These are phyloP conservation scores for Aquanectria penicillioides DNA, from an alignment of 2,329 filamentous ascomycete species.

Conservation along the genomic window DNA sequence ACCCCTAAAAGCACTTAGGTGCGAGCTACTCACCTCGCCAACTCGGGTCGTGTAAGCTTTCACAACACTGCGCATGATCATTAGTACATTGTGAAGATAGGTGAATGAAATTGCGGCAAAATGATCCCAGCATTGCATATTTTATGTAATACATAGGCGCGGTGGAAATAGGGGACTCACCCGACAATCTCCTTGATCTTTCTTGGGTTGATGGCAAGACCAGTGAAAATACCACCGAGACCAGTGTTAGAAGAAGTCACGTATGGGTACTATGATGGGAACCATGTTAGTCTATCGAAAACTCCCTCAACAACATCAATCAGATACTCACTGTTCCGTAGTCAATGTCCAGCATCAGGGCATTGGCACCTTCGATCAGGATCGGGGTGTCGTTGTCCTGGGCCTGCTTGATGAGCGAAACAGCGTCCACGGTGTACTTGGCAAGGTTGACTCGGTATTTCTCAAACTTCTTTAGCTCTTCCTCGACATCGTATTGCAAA, in stretches of 20 bases:
- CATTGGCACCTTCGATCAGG: slow-evolving; percentile 20
- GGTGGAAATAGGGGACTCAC: neutral
- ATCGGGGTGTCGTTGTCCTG: slow-evolving; percentile 3
- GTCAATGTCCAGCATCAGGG: neutral
- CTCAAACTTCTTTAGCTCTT: slow-evolving; percentile 10
- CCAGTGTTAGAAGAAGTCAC: slow-evolving; percentile 11
- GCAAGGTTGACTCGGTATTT: slow-evolving; percentile 9
- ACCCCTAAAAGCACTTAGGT: too few relatives aligned
- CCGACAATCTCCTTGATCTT: slow-evolving; percentile 9
- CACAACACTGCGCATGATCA: neutral
- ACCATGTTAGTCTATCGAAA: neutral
- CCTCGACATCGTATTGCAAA: slow-evolving; percentile 19
- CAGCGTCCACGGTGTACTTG: neutral
- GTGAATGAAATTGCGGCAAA: neutral
- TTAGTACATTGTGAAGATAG: neutral
- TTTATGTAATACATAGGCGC: neutral
- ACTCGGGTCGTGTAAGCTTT: neutral
- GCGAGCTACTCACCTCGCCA: neutral
- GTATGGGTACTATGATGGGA: neutral
- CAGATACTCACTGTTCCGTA: neutral
- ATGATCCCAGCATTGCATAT: neutral
- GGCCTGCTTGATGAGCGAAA: slow-evolving; percentile 6
- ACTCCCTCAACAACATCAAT: neutral
- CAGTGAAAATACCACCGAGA: slow-evolving; percentile 7
- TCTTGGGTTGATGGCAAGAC: slow-evolving; percentile 10